Conservation (phyloP, 2,329 filamentous ascomycete species). For the Scedosporium minutisporum region DNA sequence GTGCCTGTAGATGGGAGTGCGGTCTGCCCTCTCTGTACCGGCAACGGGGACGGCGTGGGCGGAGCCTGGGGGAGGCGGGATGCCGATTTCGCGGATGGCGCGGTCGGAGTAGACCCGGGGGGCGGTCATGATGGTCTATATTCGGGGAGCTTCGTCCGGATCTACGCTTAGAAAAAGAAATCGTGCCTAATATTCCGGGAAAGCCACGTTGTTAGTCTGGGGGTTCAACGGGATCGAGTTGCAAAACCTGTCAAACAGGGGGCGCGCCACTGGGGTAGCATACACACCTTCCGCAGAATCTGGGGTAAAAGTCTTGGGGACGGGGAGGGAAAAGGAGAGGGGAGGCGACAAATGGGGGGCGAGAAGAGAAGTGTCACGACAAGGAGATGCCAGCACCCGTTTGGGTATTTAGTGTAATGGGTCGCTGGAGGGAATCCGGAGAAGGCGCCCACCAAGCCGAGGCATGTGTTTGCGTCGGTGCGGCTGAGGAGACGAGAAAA, state of each 20-base stretch:
- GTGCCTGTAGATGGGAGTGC: slow-evolving; percentile 72
- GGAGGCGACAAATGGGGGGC: not conserved
- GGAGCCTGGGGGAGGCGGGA: slow-evolving; percentile 59
- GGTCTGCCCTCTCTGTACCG: slow-evolving; percentile 61
- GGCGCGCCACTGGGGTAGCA: not conserved
- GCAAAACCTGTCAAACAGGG: not conserved
- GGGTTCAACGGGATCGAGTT: not conserved
- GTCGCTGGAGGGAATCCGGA: not conserved
- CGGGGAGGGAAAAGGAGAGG: not conserved
- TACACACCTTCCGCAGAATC: not conserved
- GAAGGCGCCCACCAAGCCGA: not conserved
- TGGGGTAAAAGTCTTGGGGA: not conserved
- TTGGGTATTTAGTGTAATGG: not conserved
- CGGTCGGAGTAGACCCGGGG: slow-evolving; percentile 21
- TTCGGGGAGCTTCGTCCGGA: not conserved
- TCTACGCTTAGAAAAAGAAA: not conserved
- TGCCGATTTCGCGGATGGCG: slow-evolving; percentile 33
- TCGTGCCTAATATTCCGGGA: not conserved
- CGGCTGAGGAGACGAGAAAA: not conserved
- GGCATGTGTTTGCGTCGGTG: not conserved
- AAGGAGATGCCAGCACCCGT: not conserved
- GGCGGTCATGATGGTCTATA: slow-evolving; percentile 28
- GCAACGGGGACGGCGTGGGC: slow-evolving; percentile 73
- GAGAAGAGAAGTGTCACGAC: not conserved
- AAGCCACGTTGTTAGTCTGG: not conserved